A percentile compares a stretch with the other conserved stretches of the same genome.
phyloP scores from a whole-genome alignment of 345 rosid species.

The Eucalyptus shirleyi region DNA sequence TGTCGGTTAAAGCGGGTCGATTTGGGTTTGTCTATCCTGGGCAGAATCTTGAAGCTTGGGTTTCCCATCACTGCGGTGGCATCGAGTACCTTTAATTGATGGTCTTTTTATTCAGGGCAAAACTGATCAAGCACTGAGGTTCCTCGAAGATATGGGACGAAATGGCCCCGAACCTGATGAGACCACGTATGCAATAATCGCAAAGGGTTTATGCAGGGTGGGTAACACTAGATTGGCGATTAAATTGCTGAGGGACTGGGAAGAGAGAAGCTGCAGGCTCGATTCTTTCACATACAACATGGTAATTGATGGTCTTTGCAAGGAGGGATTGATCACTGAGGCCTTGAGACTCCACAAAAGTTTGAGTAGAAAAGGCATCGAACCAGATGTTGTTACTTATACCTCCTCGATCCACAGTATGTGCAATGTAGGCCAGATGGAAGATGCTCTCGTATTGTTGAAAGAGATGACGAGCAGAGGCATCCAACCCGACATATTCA shows the following conservation, averaged over 20 bases:
- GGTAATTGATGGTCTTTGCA: rapidly evolving
- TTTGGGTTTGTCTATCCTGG: neutral
- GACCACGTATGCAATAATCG: neutral
- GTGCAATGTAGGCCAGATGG: neutral
- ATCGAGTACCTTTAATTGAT: neutral
- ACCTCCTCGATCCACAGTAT: neutral
- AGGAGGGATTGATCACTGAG: neutral
- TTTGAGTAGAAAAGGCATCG: rapidly evolving
- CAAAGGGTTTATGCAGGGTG: neutral
- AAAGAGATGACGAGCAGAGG: neutral
- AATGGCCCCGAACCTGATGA: neutral
- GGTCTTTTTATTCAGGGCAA: neutral
- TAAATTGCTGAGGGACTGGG: neutral
- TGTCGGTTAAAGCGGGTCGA: too few relatives aligned
- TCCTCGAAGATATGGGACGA: neutral
- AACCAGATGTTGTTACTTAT: neutral
- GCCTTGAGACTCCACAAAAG: rapidly evolving
- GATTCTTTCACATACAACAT: rapidly evolving
- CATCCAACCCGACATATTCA: too few relatives aligned
- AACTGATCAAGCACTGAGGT: neutral
- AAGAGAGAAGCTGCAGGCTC: neutral
- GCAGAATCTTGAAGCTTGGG: neutral
- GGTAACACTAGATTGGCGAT: neutral
- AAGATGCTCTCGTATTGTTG: neutral
- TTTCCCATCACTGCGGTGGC: neutral